Evolutionary conservation across 2,329 filamentous ascomycete species (phyloP).

Genomic region (Fusarium illudens): DNA sequence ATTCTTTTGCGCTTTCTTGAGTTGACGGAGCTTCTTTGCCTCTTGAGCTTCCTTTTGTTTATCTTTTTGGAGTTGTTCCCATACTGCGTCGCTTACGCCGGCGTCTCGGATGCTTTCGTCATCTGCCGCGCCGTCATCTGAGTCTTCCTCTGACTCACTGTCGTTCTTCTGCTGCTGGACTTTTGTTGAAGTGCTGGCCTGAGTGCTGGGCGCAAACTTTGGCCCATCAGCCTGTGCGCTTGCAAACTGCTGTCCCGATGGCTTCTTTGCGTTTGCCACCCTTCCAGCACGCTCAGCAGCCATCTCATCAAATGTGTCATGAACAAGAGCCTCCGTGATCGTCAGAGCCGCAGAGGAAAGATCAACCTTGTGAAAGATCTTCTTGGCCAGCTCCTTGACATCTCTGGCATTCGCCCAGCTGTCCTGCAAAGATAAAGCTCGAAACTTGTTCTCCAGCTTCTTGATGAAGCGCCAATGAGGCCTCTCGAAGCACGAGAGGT

Average conservation of each 20-base stretch:
- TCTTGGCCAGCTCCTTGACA: constrained; percentile 61
- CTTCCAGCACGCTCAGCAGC: constrained; percentile 15
- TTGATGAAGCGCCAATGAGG: constrained; percentile 11
- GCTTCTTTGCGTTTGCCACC: constrained; percentile 21
- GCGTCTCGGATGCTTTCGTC: constrained; percentile 55
- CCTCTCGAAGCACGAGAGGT: constrained; percentile 40
- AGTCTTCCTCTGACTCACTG: not conserved
- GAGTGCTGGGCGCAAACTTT: not conserved
- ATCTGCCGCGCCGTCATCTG: not conserved
- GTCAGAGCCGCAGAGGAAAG: constrained; percentile 7
- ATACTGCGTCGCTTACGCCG: constrained; percentile 67
- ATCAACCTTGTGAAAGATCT: constrained; percentile 54
- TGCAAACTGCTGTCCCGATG: rapidly evolving
- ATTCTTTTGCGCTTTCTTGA: constrained; percentile 44
- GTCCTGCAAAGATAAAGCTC: constrained; percentile 50
- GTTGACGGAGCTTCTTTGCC: constrained; percentile 48
- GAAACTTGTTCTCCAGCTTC: constrained; percentile 46
- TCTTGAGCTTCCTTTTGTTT: constrained; percentile 48
- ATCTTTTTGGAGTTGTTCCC: constrained; percentile 67
- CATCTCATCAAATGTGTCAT: constrained; percentile 37
- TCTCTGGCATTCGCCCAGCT: constrained; percentile 73
- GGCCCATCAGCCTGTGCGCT: not conserved
- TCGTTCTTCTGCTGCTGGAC: not conserved
- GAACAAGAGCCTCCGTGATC: constrained; percentile 31
- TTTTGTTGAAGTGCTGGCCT: not conserved